Evolutionary conservation across 306 rosid genomes (phyloP), one percentile per base, ranked within the genome.

Genomic region (Quercus berberidifolia): DNA sequence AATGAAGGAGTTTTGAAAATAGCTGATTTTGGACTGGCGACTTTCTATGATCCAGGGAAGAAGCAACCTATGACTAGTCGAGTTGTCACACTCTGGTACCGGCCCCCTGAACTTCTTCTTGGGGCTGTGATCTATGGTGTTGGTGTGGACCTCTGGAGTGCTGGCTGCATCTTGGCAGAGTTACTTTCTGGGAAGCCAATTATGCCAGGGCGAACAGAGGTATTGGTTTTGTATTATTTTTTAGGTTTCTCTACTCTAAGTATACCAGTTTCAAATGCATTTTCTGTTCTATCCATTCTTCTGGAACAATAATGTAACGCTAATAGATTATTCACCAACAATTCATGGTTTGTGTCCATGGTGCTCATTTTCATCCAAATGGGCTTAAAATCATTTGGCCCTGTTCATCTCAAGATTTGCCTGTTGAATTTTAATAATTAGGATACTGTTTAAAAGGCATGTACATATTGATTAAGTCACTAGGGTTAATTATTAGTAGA

Each of bases 121-220:
- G 98, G 98, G 64, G 96, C 97, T 81, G 88, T 92, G 23, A 74
- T 35, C 51, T 94, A 94, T 38, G 91, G 94, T 67, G 89, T 80
- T 57, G 90, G 92, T 62, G 77, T 94, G 38, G 98, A 94, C 84
- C 90, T 94, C 49, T 94, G 98, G 98, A 94, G 98, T 71, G 98
- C 92, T 69, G 98, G 98, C 71, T 94, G 98, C 89, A 94, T 94
- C 84, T 87, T 94, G 84, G 97, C 93, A 3, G 98, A 94, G 87
- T 82, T 94, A 71, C 94, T 94, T 55, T 83, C 92, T 25, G 98
- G 97, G 85, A 94, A 88, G 92, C 96, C 98, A 83, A 86, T 92
- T 70, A 84, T 94, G 98, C 98, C 98, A 25, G 98, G 96, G 74
- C 88, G 97, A 69, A 94, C 98, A 35, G 98, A 94, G 98, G 98